phyloP scores from a whole-genome alignment of 1,139 yeast genomes.

The Scheffersomyces illinoinensis region DNA sequence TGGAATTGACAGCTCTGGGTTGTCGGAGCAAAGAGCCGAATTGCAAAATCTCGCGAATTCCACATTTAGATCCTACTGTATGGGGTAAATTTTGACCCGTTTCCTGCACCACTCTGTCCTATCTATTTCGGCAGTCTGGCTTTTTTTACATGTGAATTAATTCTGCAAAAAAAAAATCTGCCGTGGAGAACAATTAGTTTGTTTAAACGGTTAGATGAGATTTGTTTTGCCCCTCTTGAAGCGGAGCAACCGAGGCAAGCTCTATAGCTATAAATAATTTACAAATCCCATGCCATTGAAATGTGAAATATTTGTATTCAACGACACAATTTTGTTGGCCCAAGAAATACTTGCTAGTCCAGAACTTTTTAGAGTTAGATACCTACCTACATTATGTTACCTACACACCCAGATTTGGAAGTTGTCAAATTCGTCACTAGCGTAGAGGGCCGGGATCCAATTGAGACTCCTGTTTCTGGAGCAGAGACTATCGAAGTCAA shows the following conservation, averaged over 20 bases:
- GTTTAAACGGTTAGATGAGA: background rate
- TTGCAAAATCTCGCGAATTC: background rate
- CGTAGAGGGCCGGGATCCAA: slow-evolving; percentile 28
- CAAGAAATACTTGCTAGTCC: background rate
- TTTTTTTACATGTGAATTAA: background rate
- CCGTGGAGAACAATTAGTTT: background rate
- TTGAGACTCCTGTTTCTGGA: slow-evolving; percentile 29
- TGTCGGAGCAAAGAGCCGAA: background rate
- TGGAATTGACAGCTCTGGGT: background rate
- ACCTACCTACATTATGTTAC: background rate
- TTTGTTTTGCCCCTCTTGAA: background rate
- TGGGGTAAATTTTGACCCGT: background rate
- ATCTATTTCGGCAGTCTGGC: background rate
- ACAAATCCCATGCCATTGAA: background rate
- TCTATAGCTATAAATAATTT: background rate
- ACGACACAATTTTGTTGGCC: background rate
- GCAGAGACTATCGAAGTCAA: slow-evolving; percentile 29
- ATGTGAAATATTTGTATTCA: background rate
- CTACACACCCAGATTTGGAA: slow-evolving; percentile 33
- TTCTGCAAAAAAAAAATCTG: background rate
- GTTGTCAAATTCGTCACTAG: slow-evolving; percentile 32
- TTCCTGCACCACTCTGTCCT: background rate
- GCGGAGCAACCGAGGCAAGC: background rate
- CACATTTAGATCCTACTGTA: background rate
- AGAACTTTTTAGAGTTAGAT: background rate